These are phyloP conservation scores for Eimeria sp. DNA, from an alignment of 169 alveolate genomes.

Conservation along the genomic window DNA sequence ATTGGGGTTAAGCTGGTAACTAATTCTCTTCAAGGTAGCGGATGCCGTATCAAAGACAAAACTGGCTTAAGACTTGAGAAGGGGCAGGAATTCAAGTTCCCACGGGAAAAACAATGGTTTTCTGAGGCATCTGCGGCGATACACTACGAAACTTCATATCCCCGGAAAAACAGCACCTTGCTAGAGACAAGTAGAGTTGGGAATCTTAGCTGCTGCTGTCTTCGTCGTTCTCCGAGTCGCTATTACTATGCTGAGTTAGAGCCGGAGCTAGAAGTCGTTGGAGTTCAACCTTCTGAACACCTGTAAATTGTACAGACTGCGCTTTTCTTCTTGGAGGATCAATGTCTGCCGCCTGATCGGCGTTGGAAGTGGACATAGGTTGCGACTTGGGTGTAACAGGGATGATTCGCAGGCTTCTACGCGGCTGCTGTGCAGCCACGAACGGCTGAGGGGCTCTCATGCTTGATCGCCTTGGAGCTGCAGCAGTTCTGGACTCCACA, in stretches of 20 bases:
- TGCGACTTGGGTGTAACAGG: constrained; percentile 4
- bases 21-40: background rate
- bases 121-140: background rate
- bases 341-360: background rate
- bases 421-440: constrained; percentile 2
- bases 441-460: constrained; percentile 52
- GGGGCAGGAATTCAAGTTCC: background rate
- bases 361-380: background rate
- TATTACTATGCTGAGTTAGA: background rate
- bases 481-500: background rate
- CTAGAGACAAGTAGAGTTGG: background rate
- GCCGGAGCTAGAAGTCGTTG: constrained; percentile 54
- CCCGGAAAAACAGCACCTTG: background rate
- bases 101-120: background rate
- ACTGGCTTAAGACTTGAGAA: background rate
- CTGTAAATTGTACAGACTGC: constrained; percentile 69
- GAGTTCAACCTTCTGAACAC: constrained; percentile 44
- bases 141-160: background rate
- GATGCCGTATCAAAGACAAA: background rate
- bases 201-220: constrained; percentile 4
- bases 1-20: background rate
- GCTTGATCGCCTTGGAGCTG: constrained; percentile 71
- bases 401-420: constrained; percentile 45
- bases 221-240: constrained; percentile 7
- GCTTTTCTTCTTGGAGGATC: constrained; percentile 49